These are phyloP conservation scores for Monosporascus sp. DNA, from an alignment of 2,329 filamentous ascomycete species.

Conservation along the genomic window DNA sequence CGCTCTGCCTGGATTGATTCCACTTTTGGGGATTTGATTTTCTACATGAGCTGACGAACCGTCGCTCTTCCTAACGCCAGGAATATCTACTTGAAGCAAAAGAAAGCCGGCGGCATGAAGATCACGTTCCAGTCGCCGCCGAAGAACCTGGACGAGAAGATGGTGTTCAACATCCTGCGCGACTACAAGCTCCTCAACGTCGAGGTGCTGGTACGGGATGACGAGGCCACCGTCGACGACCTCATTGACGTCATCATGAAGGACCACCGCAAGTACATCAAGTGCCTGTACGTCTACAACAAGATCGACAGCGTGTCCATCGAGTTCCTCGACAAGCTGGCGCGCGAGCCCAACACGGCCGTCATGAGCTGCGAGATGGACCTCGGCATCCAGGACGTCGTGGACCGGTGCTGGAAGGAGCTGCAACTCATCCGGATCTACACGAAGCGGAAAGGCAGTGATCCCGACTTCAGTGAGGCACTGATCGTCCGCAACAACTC, in stretches of 20 bases:
- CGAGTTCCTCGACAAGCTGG: slow-evolving; percentile 87
- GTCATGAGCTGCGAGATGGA: slow-evolving; percentile 98
- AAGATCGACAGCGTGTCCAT: slow-evolving; percentile 95
- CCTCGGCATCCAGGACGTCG: slow-evolving; percentile 85
- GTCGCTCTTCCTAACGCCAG: slow-evolving; percentile 35
- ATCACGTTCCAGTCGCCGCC: slow-evolving; percentile 90
- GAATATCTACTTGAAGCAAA: slow-evolving; percentile 95
- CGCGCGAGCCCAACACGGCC: slow-evolving; percentile 85
- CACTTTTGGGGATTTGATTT: too few relatives aligned
- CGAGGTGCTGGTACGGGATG: slow-evolving; percentile 91
- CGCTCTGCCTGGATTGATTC: too few relatives aligned
- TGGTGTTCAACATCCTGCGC: slow-evolving; percentile 93
- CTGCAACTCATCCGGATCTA: slow-evolving; percentile 86
- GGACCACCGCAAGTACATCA: slow-evolving; percentile 96
- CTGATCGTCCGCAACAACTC: slow-evolving; percentile 86
- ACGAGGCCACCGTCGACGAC: slow-evolving; percentile 93
- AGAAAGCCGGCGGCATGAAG: slow-evolving; percentile 97
- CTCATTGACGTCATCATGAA: slow-evolving; percentile 99
- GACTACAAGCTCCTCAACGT: slow-evolving; percentile 99
- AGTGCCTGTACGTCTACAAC: slow-evolving; percentile 96
- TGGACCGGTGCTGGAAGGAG: slow-evolving; percentile 94
- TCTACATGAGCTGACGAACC: neutral
- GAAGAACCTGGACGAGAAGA: slow-evolving; percentile 91
- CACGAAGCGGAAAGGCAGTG: slow-evolving; percentile 90
- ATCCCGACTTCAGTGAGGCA: slow-evolving; percentile 85